Evolutionary conservation across 169 alveolate species (phyloP).

Genomic region (Theileria sp.): DNA sequence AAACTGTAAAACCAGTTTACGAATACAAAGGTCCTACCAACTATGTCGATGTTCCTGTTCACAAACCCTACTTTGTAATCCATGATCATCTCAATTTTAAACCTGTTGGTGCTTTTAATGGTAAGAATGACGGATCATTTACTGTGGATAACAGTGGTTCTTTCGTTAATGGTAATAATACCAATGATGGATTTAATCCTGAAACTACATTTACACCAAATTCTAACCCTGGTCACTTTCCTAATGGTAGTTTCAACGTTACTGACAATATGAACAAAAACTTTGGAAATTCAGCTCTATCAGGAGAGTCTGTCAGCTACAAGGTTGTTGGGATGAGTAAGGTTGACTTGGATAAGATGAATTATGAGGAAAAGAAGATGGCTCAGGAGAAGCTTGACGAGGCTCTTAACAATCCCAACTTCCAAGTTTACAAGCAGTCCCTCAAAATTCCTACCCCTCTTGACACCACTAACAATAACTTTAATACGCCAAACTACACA

Average conservation of each 20-base stretch:
- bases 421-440: constrained; percentile 20
- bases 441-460: not conserved
- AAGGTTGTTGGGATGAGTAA: constrained; percentile 46
- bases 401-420: constrained; percentile 4
- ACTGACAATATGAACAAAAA: not conserved
- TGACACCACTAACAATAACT: not conserved
- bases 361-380: constrained; percentile 20
- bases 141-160: not conserved
- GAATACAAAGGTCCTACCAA: constrained; percentile 68
- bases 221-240: constrained; percentile 8
- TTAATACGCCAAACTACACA: not conserved
- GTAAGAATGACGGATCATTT: not conserved
- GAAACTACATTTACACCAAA: not conserved
- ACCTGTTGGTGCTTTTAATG: not conserved
- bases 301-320: not conserved
- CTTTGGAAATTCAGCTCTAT: not conserved
- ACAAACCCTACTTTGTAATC: constrained; percentile 74
- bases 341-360: constrained; percentile 33
- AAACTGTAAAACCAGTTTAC: constrained; percentile 69
- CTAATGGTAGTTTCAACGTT: not conserved
- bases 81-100: constrained; percentile 70
- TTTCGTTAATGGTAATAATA: not conserved
- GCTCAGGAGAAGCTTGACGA: constrained; percentile 38
- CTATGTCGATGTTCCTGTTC: constrained; percentile 73
- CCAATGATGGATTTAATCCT: not conserved